phyloP scores from a whole-genome alignment of 1,139 yeast species.

The Zygoascus hellenicus region DNA sequence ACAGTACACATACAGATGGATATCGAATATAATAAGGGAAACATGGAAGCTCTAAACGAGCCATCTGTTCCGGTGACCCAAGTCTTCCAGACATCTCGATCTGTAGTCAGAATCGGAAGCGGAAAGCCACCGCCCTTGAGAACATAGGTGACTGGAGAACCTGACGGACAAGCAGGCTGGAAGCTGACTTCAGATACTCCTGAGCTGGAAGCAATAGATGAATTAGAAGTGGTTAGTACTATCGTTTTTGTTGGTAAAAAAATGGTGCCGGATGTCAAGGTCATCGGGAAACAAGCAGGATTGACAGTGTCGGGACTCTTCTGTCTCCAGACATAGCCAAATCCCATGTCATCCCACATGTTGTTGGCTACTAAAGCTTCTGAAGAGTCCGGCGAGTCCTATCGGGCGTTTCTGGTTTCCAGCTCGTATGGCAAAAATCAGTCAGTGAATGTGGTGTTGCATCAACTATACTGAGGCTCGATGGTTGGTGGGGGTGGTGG shows the following conservation, averaged over 20 bases:
- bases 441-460: too few relatives aligned
- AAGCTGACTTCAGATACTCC: conserved; percentile 12
- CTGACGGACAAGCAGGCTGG: conserved; percentile 16
- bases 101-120: conserved; percentile 8
- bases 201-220: not conserved
- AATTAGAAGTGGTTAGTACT: not conserved
- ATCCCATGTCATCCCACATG: conserved; percentile 6
- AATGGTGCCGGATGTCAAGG: conserved; percentile 16
- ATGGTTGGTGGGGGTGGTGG: too few relatives aligned
- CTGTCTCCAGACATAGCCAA: conserved; percentile 10
- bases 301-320: not conserved
- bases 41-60: conserved; percentile 6
- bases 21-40: conserved; percentile 46
- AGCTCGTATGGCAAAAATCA: too few relatives aligned
- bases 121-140: not conserved
- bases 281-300: conserved; percentile 20
- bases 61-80: conserved; percentile 16
- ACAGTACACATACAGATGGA: conserved; percentile 63
- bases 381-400: too few relatives aligned
- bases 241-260: conserved; percentile 2
- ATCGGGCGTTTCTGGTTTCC: too few relatives aligned
- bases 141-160: conserved; percentile 19
- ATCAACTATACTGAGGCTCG: too few relatives aligned
- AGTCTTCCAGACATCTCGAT: conserved; percentile 16
- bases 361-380: too few relatives aligned